phyloP scores from a whole-genome alignment of 768 basidiomycete species.

The Lactarius hengduanensis region DNA sequence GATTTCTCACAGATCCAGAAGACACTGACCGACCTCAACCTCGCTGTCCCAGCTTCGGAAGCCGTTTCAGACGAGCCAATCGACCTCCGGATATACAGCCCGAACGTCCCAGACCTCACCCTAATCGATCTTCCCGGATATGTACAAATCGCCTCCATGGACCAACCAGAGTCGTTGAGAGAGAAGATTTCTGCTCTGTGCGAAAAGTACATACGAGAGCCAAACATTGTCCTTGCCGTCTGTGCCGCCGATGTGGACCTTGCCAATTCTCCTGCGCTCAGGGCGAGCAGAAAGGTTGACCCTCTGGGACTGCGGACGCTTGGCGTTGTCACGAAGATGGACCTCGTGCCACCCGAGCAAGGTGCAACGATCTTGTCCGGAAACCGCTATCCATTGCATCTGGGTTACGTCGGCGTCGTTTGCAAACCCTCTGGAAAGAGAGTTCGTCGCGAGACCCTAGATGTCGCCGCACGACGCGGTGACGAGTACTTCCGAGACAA shows the following conservation, averaged over 20 bases:
- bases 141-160: slow-evolving; percentile 89
- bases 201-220: slow-evolving; percentile 97
- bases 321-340: slow-evolving; percentile 99
- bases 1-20: slow-evolving; percentile 92
- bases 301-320: slow-evolving; percentile 94
- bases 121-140: slow-evolving; percentile 98
- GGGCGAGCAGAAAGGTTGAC: slow-evolving; percentile 91
- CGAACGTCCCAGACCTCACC: slow-evolving; percentile 94
- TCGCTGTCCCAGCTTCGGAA: slow-evolving; percentile 85
- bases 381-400: slow-evolving; percentile 93
- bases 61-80: slow-evolving; percentile 95
- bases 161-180: slow-evolving; percentile 92
- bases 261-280: slow-evolving; percentile 93
- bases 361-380: slow-evolving; percentile 81
- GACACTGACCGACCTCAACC: slow-evolving; percentile 91
- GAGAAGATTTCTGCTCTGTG: slow-evolving; percentile 89
- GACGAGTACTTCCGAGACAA: slow-evolving; percentile 72
- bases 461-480: slow-evolving; percentile 49
- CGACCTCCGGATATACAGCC: slow-evolving; percentile 94
- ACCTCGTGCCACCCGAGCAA: slow-evolving; percentile 82
- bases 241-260: slow-evolving; percentile 99
- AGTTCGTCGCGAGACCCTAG: slow-evolving; percentile 48
- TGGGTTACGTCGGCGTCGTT: slow-evolving; percentile 97
- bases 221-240: slow-evolving; percentile 99
- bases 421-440: slow-evolving; percentile 71